Evolutionary conservation across 225 moss, liverwort and hornwort species (phyloP).

Genomic region (Ulota crispa): DNA sequence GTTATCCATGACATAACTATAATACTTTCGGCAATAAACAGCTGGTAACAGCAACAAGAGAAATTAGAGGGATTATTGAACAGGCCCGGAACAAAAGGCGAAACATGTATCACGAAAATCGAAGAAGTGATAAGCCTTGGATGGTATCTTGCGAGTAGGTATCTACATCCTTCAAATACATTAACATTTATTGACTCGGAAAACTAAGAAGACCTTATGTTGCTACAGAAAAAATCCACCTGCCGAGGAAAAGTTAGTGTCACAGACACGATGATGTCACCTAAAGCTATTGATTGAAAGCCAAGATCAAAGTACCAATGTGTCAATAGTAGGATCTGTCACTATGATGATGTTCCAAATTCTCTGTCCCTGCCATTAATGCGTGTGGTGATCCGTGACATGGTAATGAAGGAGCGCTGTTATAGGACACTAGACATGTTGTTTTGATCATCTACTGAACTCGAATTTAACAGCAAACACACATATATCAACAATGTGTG

Average conservation of each 20-base stretch:
- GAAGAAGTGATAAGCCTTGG: not conserved
- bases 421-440: not conserved
- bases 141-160: not conserved
- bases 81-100: not conserved
- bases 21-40: not conserved
- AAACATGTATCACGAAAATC: constrained; percentile 1
- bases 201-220: not conserved
- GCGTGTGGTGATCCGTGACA: not conserved
- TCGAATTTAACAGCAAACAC: not conserved
- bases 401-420: constrained; percentile 3
- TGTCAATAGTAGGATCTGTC: not conserved
- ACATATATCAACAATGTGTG: not conserved
- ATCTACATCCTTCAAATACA: constrained; percentile 15
- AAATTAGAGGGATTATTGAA: not conserved
- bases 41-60: not conserved
- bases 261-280: not conserved
- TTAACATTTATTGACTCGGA: not conserved
- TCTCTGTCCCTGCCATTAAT: not conserved
- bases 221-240: not conserved
- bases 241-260: not conserved
- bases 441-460: not conserved
- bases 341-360: not conserved
- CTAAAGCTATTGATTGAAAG: not conserved
- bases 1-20: not conserved
- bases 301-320: not conserved